Evolutionary conservation across 129 eudicot genomes (phyloP), one percentile per base, ranked within the genome.

Genomic region (Flaveria ramosissima): DNA sequence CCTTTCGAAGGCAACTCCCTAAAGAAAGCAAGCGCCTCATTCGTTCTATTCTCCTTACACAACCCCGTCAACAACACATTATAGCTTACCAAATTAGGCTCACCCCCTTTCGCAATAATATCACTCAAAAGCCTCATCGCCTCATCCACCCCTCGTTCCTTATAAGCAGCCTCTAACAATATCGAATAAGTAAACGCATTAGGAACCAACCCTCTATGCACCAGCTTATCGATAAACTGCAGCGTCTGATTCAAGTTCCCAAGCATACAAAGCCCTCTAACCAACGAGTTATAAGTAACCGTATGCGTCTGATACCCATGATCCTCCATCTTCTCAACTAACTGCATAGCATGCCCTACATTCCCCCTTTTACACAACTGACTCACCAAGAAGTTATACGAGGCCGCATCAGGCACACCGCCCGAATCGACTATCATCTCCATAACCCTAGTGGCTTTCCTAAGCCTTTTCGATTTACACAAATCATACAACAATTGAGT

Each of bases 161-260:
- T 91, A 82, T 82, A 94, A 14, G 93, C 89, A 69, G 93, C 98
- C 68, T 89, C 96, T 6, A 94, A 85, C 90, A 94, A 81, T 67
- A 87, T 91, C 1, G 97, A 88, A 72, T 91, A 87, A 56, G 97
- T 89, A 62, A 70, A 84, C 7, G 87, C 96, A 78, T 89, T 87
- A 9, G 98, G 96, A 24, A 84, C 93, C 6, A 91, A 53, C 17
- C 97, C 97, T 70, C 80, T 89, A 6, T 87, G 75, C 55, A 78
- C 77, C 82, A 89, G 68, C 60, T 83, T 84, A 63, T 91, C 93
- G n/a, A 94, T 84, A 61, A 88, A 82, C 70, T 80, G 83, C 83
- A 91, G 64, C 47, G 85, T 77, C 26, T 84, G 84, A 57, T 85
- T 83, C 83, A 94, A 81, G 53, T 86, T 88, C 17, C 96, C 91